These are phyloP conservation scores for Aspergillus sclerotioniger DNA, from an alignment of 495 filamentous ascomycete genomes.

Conservation along the genomic window DNA sequence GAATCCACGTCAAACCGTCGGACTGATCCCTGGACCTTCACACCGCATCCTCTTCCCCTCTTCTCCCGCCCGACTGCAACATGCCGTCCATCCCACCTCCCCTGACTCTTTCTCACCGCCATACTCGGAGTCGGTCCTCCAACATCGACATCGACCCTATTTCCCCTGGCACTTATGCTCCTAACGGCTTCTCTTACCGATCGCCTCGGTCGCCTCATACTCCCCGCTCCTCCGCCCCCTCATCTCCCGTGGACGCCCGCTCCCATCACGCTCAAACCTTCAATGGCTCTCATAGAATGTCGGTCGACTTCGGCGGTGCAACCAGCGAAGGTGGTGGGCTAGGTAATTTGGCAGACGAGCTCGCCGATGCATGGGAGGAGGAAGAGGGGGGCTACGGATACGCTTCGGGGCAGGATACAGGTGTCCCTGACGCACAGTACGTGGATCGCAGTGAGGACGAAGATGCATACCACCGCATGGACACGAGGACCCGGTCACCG, in stretches of 20 bases:
- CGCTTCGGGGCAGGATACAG: slow-evolving; percentile 40
- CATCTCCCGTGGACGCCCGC: slow-evolving; percentile 59
- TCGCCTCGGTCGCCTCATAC: slow-evolving; percentile 35
- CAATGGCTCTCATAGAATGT: slow-evolving; percentile 48
- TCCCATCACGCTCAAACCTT: slow-evolving; percentile 52
- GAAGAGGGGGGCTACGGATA: slow-evolving; percentile 54
- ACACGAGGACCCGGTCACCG: slow-evolving; percentile 24
- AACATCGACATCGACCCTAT: slow-evolving; percentile 54
- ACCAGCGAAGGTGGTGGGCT: slow-evolving; percentile 56
- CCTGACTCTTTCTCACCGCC: slow-evolving; percentile 59
- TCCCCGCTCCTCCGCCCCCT: slow-evolving; percentile 55
- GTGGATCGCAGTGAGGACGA: slow-evolving; percentile 35
- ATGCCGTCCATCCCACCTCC: slow-evolving; percentile 57
- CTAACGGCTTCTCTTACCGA: slow-evolving; percentile 41
- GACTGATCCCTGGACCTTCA: neutral
- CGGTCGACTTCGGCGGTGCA: slow-evolving; percentile 40
- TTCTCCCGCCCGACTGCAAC: slow-evolving; percentile 12
- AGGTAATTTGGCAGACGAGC: slow-evolving; percentile 81
- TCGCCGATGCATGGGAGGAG: slow-evolving; percentile 57
- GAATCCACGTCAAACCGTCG: neutral
- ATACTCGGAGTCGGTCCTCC: slow-evolving; percentile 48
- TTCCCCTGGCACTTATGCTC: slow-evolving; percentile 37
- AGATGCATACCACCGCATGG: slow-evolving; percentile 33
- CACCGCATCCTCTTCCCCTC: neutral
- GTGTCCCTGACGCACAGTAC: slow-evolving; percentile 31